Base-by-base conservation (phyloP, 495 filamentous ascomycete genomes). In the Talaromyces ruber region DNA sequence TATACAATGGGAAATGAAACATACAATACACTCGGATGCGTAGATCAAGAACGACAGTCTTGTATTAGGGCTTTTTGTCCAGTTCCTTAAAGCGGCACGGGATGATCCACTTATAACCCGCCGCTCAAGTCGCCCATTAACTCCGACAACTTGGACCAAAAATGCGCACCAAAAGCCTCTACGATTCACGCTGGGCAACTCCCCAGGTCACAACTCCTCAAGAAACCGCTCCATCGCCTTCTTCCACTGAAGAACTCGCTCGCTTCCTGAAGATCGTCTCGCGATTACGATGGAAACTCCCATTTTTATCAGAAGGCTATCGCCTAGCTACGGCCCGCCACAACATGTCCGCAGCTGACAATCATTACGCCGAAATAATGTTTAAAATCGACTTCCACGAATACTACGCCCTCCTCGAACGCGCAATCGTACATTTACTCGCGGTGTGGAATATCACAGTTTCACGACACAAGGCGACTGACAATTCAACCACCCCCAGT, bases 301-400 rank as follows among this genome's bases (percentile, higher is more conserved):
- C 78, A 4, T 83, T 81, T 66, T 76, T 87, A 47, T 79, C 76
- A 6, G 68, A 74, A 37, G 83, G 74, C 29, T 87, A 86, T 69
- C 67, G 67, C 18, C 66, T 74, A 1, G 82, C 82, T 2, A 77
- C 77, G 3, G 63, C 71, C 21, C 70, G 65, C 26, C 45, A 63
- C 47, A 63, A 34, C 3, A 55, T 62, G 32, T 55, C 53, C 39
- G 29, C 55, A 3, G 66, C 60, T 21, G 65, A 71, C 12, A 56
- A 72, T 59, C 58, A 67, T 9, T 74, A 83, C 24, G 74, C 76
- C 0, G 81, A 86, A 64, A 78, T 83, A 29, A 87, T 87, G 79
- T 89, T 89, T 74, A 87, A 88, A 67, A 72, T 88, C 6, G 86
- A 89, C 64, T 89, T 88, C 64, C 82, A 86, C 72, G 86, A 89